These are phyloP conservation scores for Colletotrichum godetiae DNA, from an alignment of 2,329 filamentous ascomycete species.

Conservation along the genomic window DNA sequence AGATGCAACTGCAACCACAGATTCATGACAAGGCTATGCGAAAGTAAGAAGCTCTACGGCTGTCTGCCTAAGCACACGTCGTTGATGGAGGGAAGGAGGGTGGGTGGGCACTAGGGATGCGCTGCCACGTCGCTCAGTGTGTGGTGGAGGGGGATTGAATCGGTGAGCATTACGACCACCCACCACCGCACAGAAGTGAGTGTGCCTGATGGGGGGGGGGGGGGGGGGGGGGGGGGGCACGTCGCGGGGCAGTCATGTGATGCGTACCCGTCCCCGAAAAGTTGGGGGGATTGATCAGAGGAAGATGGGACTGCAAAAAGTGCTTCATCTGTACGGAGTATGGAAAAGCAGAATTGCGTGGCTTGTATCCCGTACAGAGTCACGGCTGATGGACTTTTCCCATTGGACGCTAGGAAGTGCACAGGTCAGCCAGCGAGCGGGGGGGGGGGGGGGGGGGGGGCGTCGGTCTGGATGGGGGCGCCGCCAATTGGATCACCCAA, in stretches of 20 bases:
- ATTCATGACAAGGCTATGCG: not conserved
- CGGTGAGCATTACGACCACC: not conserved
- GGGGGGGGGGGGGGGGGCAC: slow-evolving; percentile 20
- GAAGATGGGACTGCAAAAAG: slow-evolving; percentile 9
- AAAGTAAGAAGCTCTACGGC: not conserved
- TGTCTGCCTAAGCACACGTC: slow-evolving; percentile 11
- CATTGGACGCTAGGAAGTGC: not conserved
- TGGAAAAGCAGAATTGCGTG: not conserved
- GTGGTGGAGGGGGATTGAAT: slow-evolving; percentile 5
- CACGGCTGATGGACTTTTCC: not conserved
- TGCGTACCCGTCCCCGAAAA: not conserved
- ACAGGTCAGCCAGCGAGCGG: not conserved
- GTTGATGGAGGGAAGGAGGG: not conserved
- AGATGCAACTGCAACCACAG: not conserved
- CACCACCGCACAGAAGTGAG: not conserved
- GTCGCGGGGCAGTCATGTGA: slow-evolving; percentile 36
- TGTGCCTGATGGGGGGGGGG: slow-evolving; percentile 11
- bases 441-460: not conserved
- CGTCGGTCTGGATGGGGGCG: not conserved
- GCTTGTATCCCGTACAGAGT: not conserved
- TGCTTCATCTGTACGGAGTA: not conserved
- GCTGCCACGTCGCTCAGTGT: slow-evolving; percentile 33
- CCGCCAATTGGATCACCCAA: slow-evolving; percentile 18
- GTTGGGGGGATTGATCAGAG: slow-evolving; percentile 3
- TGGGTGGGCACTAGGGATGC: slow-evolving; percentile 23